phyloP scores from a whole-genome alignment of 2,329 filamentous ascomycete genomes.

The Dactylonectria macrodidyma region DNA sequence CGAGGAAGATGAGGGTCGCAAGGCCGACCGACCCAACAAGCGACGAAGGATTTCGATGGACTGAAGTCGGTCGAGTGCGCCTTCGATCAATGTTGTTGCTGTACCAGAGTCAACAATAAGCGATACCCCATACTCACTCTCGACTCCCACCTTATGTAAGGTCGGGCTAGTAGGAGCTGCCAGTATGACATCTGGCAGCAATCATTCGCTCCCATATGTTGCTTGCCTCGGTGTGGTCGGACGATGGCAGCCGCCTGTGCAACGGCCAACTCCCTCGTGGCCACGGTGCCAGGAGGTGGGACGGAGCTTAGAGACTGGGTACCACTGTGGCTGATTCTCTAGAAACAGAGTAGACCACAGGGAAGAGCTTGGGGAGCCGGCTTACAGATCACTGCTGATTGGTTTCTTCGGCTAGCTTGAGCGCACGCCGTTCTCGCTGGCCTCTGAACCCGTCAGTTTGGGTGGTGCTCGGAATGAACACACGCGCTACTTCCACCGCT shows the following conservation, averaged over 20 bases:
- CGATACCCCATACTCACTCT: not conserved
- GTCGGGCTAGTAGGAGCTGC: not conserved
- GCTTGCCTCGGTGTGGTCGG: not conserved
- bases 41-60: conserved; percentile 45
- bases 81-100: not conserved
- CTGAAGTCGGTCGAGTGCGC: not conserved
- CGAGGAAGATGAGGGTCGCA: conserved; percentile 36
- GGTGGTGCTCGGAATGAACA: not conserved
- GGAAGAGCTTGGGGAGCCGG: not conserved
- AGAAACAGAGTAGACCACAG: not conserved
- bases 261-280: not conserved
- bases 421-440: not conserved
- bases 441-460: not conserved
- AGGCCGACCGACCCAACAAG: conserved; percentile 44
- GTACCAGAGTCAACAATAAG: not conserved
- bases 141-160: not conserved
- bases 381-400: not conserved
- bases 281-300: not conserved
- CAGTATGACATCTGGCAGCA: not conserved
- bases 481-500: not conserved
- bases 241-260: not conserved
- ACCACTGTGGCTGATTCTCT: not conserved
- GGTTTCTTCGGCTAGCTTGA: not conserved
- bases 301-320: not conserved
- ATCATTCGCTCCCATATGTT: conserved; percentile 33